Evolutionary conservation across 805 yeast species (phyloP).

Genomic region (Cyberlindnera samutprakarnensis): DNA sequence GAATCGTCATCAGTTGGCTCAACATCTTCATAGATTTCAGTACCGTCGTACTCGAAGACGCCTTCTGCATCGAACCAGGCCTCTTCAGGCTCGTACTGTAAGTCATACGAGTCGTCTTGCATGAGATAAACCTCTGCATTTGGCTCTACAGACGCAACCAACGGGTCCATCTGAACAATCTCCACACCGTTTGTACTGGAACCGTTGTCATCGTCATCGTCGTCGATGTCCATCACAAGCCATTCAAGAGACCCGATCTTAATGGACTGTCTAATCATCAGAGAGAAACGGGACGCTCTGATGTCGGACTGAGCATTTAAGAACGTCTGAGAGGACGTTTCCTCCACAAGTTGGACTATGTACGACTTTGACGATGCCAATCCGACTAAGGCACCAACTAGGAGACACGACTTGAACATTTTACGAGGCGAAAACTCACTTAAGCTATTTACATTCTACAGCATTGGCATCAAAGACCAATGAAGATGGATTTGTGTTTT

Average conservation of each 20-base stretch:
- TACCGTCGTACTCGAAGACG: background rate
- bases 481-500: too few species aligned
- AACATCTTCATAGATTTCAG: background rate
- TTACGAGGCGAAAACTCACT: too few species aligned
- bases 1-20: background rate
- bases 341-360: slow-evolving; percentile 1
- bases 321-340: background rate
- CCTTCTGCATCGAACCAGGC: background rate
- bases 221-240: slow-evolving; percentile 1
- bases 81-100: background rate
- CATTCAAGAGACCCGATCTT: slow-evolving; percentile 1
- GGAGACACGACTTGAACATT: background rate
- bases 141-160: background rate
- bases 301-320: background rate
- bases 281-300: background rate
- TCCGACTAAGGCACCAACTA: background rate
- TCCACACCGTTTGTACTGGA: background rate
- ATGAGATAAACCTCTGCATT: background rate
- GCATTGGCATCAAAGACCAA: too few species aligned
- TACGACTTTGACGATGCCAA: background rate
- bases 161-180: background rate
- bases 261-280: background rate
- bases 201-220: background rate
- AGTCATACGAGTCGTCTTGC: background rate
- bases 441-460: too few species aligned